Evolutionary conservation across 352 stramenopile species (phyloP).

Genomic region (Pythium oligandrum): DNA sequence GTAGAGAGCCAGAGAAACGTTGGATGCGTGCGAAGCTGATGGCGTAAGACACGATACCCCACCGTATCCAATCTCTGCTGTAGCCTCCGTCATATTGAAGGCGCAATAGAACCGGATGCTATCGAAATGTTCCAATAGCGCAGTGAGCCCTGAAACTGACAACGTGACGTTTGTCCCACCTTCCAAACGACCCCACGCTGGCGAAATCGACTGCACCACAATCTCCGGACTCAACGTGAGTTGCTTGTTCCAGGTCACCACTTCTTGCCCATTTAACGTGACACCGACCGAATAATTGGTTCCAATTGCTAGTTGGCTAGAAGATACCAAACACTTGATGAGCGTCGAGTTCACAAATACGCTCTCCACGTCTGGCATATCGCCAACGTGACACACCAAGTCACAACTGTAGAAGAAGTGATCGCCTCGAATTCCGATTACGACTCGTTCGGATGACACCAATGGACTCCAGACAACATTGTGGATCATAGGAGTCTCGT

Average conservation of each 20-base stretch:
- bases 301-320: neutral
- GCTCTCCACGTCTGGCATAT: neutral
- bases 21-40: neutral
- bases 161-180: slow-evolving; percentile 4
- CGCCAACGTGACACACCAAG: slow-evolving; percentile 5
- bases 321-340: slow-evolving; percentile 3
- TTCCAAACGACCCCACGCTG: slow-evolving; percentile 8
- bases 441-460: neutral
- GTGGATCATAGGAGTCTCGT: neutral
- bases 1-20: neutral
- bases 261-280: slow-evolving; percentile 7
- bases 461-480: neutral
- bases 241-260: neutral
- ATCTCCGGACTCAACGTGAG: neutral
- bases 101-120: slow-evolving; percentile 1
- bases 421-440: neutral
- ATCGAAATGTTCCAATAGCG: neutral
- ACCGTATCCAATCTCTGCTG: neutral
- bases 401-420: slow-evolving; percentile 10
- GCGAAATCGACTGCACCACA: neutral
- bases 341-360: slow-evolving; percentile 5
- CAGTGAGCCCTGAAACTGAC: neutral
- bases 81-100: slow-evolving; percentile 3
- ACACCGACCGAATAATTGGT: neutral
- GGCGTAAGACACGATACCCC: slow-evolving; percentile 1